Conservation (phyloP, 257 asterid species). For the Fraxinus cuspidata region DNA sequence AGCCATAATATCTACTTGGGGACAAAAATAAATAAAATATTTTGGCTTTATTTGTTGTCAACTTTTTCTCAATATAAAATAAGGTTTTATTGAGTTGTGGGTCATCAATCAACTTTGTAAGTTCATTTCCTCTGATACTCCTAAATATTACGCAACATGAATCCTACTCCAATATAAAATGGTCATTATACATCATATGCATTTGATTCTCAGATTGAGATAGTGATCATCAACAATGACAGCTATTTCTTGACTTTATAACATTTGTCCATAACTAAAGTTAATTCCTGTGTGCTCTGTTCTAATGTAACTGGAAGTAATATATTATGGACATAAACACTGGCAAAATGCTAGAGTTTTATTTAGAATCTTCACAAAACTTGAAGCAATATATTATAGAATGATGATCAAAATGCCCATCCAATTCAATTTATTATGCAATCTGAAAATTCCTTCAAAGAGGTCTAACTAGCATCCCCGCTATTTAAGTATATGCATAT, state of each 20-base stretch:
- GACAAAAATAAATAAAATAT: not conserved
- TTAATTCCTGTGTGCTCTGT: not conserved
- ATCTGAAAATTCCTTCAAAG: not conserved
- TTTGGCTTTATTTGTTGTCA: not conserved
- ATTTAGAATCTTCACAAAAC: not conserved
- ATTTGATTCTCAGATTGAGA: slow-evolving; percentile 13
- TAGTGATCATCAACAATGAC: not conserved
- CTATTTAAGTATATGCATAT: not conserved
- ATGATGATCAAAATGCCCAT: not conserved
- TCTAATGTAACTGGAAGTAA: not conserved
- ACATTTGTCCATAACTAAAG: not conserved
- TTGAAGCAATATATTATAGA: not conserved
- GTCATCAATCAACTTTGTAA: slow-evolving; percentile 11
- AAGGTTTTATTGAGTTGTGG: slow-evolving; percentile 8
- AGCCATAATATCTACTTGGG: not conserved
- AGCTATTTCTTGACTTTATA: not conserved
- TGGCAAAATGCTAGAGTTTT: not conserved
- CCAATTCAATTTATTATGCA: not conserved
- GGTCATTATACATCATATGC: slow-evolving; percentile 2
- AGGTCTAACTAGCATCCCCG: not conserved
- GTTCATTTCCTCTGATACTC: slow-evolving; percentile 11
- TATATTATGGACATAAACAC: not conserved
- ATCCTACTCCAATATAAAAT: not conserved
- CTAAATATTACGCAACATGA: slow-evolving; percentile 11
- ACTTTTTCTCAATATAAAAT: not conserved